Base-by-base conservation (phyloP, 2,329 filamentous ascomycete species). In the Lasiodiplodia theobromae region DNA sequence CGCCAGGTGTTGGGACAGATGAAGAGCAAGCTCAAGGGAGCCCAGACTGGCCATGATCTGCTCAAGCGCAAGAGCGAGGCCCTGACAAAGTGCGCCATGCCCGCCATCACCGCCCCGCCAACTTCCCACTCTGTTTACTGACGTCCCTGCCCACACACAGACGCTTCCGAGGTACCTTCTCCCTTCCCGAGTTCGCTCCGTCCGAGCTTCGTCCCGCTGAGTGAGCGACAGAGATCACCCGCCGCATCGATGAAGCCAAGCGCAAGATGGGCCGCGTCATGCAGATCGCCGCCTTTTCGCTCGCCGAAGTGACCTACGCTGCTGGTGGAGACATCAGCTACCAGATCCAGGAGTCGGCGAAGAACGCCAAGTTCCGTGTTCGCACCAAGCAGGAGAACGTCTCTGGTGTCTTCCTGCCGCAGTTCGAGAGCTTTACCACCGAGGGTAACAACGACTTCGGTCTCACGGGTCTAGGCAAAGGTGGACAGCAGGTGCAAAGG, bases 221-320 rank as follows among this genome's bases (percentile, higher is more conserved):
- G 37, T 62, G 44, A 40, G 54, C 25, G 71, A 64, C 70, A 80
- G 96, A 99, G 77, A 99, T 99, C 77, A 97, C 96, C 62, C 89
- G 90, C 79, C 92, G 96, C 77, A 99, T 99, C 82, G 95, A 99
- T 84, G 96, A 99, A 81, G 96, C 96, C 52, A 99, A 99, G 83
- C 92, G 94, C 75, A 99, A 99, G 85, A 99, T 99, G 95, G 96
- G 96, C 69, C 89, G 95, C 40, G 96, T 99, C 47, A 99, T 99
- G 96, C 95, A 98, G 81, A 97, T 99, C 77, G 96, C 96, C 51
- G 94, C 96, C 56, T 98, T 99, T 83, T 98, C 95, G 53, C 87
- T 99, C 21, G 96, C 96, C 70, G 96, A 98, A 83, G 96, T 99
- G 68, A 97, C 94, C 60, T 99, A 99, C 77, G 96, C 96, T 31